phyloP scores from a whole-genome alignment of 1,284 basidiomycete species.

The Grifola frondosa region DNA sequence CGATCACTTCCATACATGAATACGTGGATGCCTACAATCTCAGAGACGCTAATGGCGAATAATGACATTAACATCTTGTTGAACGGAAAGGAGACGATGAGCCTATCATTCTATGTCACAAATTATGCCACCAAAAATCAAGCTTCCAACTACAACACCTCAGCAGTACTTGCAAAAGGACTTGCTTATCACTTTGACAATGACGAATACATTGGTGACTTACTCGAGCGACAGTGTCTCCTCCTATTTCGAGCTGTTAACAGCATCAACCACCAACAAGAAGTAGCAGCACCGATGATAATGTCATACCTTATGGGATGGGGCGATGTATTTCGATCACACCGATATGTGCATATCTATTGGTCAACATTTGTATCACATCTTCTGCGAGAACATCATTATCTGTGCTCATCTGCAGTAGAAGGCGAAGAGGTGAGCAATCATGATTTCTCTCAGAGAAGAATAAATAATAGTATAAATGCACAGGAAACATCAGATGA shows the following conservation, averaged over 20 bases:
- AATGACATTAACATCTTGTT: slow-evolving; percentile 37
- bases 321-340: slow-evolving; percentile 35
- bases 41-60: slow-evolving; percentile 29
- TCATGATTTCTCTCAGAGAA: no score
- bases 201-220: slow-evolving; percentile 8
- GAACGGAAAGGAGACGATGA: slow-evolving; percentile 29
- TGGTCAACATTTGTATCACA: slow-evolving; percentile 27
- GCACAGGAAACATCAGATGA: neutral
- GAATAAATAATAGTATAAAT: slow-evolving; percentile 8
- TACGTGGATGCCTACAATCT: slow-evolving; percentile 28
- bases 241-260: slow-evolving; percentile 28
- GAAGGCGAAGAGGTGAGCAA: neutral
- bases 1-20: slow-evolving; percentile 29
- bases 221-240: slow-evolving; percentile 20
- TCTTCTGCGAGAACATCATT: neutral
- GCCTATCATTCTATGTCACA: slow-evolving; percentile 29
- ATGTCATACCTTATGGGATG: slow-evolving; percentile 37
- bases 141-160: slow-evolving; percentile 23
- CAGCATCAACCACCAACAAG: slow-evolving; percentile 34
- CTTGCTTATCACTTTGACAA: slow-evolving; percentile 27
- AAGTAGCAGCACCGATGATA: slow-evolving; percentile 35
- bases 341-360: slow-evolving; percentile 31
- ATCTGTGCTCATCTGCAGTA: neutral
- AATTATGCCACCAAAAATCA: slow-evolving; percentile 30
- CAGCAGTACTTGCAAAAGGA: slow-evolving; percentile 32